Base-by-base conservation (phyloP, 306 rosid genomes). In the Ochetophila trinervis region DNA sequence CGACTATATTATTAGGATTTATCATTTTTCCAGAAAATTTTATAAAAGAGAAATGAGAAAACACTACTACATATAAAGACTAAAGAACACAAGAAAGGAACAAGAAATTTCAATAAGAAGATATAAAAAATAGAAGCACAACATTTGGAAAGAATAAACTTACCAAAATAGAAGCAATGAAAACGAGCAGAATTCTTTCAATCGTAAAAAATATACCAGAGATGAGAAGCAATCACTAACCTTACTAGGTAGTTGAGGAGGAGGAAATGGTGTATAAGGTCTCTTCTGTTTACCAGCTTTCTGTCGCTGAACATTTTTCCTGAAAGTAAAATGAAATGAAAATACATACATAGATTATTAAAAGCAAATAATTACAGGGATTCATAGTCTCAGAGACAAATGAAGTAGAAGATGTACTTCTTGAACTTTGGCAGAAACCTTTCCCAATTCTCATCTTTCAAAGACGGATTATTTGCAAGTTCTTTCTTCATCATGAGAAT, bases 361-460 rank as follows among this genome's bases (percentile, higher is more conserved):
- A 24, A 56, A 19, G n/a, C 40, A 69, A 60, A 67, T 45, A 42
- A 36, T 8, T 20, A 60, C 11, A 23, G 40, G 2, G 27, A 75
- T 51, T 40, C 30, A 57, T 19, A 78, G n/a, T 60, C 12, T 67
- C 65, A 56, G 18, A 58, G 53, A 57, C 34, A 14, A 24, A 15
- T 21, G 45, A 22, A 44, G 30, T 18, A 19, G 53, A 70, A 18
- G 53, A 5, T 82, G 5, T 89, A 93, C 98, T 86, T 93, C 63
- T 89, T 89, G 77, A 89, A 93, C 59, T 85, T 89, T 6, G 96
- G 96, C 78, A 89, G 96, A 86, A 93, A 93, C 77, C 98, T 82
- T 71, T 89, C 96, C 98, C 98, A 92, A 63, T 74, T 92, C 79
- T 92, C 98, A 3, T 82, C 23, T 6, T 88, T 93, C 51, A 92